Percentiles rank a stretch among this genome's conserved stretches.
These are phyloP conservation scores for Tetrahymena elliotti DNA, from an alignment of 73 alveolate genomes.

Conservation along the genomic window DNA sequence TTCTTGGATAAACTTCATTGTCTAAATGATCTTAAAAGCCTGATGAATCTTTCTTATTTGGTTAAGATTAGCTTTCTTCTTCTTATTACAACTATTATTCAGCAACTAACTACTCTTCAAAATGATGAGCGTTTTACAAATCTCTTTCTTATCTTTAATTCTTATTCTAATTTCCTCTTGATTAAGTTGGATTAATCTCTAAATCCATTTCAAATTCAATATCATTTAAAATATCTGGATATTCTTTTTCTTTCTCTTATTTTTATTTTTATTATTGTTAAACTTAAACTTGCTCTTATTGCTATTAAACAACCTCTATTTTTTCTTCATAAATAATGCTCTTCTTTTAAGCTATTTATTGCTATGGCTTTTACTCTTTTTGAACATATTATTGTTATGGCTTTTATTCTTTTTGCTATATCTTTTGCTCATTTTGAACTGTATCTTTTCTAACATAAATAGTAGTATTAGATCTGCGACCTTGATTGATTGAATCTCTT, in stretches of 20 bases:
- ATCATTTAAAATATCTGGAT: background rate
- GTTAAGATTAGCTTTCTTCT: background rate
- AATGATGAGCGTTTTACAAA: background rate
- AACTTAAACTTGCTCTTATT: background rate
- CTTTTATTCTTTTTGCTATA: background rate
- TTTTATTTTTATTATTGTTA: background rate
- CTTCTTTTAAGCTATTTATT: background rate
- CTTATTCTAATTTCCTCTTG: no score
- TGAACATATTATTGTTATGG: background rate
- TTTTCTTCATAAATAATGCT: background rate
- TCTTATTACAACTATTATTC: no score
- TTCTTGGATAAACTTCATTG: background rate
- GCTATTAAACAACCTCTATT: background rate
- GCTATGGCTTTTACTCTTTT: background rate
- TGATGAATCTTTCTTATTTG: background rate
- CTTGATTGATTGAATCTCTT: background rate
- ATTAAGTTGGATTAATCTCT: background rate
- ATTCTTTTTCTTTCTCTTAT: background rate
- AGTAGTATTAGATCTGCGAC: background rate
- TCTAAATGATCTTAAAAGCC: background rate
- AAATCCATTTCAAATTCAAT: background rate
- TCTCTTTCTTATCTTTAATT: background rate
- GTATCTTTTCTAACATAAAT: background rate
- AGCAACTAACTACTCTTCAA: background rate
- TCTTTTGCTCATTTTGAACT: background rate